These are phyloP conservation scores for Solanum hybrid DNA, from an alignment of 305 asterid genomes.

Conservation along the genomic window DNA sequence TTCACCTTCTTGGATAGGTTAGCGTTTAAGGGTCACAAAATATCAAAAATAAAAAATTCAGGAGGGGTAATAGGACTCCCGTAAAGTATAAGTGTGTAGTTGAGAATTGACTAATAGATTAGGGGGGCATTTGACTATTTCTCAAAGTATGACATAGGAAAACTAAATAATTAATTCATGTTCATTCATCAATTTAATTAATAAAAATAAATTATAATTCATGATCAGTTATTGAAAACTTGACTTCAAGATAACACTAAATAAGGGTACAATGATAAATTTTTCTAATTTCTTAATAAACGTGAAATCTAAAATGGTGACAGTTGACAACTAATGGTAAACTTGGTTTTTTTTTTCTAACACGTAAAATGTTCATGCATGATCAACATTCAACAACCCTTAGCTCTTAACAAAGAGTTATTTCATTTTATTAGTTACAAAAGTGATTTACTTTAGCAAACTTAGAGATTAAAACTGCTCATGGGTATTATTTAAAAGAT, in stretches of 20 bases:
- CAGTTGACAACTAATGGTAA: not conserved
- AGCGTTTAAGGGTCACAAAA: no score
- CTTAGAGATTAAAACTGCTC: not conserved
- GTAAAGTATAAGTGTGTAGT: no score
- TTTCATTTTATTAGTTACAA: not conserved
- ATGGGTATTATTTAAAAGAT: not conserved
- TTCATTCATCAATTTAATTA: not conserved
- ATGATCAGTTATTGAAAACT: not conserved
- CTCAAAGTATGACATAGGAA: not conserved
- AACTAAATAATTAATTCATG: not conserved
- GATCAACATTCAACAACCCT: not conserved
- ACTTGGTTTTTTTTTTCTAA: not conserved
- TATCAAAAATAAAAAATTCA: no score
- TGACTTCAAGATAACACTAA: not conserved
- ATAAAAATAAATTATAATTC: not conserved
- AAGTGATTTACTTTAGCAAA: not conserved
- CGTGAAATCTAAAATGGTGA: not conserved
- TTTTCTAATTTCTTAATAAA: no score
- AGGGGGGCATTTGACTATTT: no score
- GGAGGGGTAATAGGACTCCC: no score
- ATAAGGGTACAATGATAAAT: no score
- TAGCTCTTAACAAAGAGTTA: not conserved
- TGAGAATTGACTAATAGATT: no score
- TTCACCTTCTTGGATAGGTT: no score
- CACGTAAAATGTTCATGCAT: not conserved